phyloP scores from a whole-genome alignment of 371 early-diverging fungal species.

The Blakeslea trispora region DNA sequence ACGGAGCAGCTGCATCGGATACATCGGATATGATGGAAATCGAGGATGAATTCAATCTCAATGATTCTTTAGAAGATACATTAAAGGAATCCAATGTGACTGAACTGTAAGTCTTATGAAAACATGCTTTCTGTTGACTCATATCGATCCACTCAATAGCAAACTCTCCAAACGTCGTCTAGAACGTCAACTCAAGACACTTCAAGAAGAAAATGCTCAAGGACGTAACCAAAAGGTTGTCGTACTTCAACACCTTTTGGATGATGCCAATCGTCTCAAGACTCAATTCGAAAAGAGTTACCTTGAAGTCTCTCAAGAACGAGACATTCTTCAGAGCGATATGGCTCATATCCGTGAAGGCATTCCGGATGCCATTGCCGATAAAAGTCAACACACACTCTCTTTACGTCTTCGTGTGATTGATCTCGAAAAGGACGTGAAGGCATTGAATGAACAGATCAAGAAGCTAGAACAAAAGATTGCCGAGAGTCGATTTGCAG shows the following conservation, averaged over 20 bases:
- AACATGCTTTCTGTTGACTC: too few species aligned
- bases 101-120: slow-evolving; percentile 53
- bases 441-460: slow-evolving; percentile 34
- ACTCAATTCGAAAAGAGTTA: slow-evolving; percentile 76
- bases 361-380: slow-evolving; percentile 46
- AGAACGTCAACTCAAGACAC: slow-evolving; percentile 71
- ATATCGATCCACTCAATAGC: slow-evolving; percentile 24
- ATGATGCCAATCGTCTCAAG: slow-evolving; percentile 72
- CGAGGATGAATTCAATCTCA: slow-evolving; percentile 36
- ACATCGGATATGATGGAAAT: slow-evolving; percentile 40
- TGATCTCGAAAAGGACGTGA: slow-evolving; percentile 51
- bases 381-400: slow-evolving; percentile 36
- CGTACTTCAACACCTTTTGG: slow-evolving; percentile 70
- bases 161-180: slow-evolving; percentile 71
- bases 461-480: slow-evolving; percentile 33
- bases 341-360: slow-evolving; percentile 64
- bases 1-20: slow-evolving; percentile 4
- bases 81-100: slow-evolving; percentile 57
- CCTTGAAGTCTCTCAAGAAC: slow-evolving; percentile 66
- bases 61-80: slow-evolving; percentile 46
- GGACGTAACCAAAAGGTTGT: slow-evolving; percentile 56
- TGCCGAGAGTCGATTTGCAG: slow-evolving; percentile 42
- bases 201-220: slow-evolving; percentile 59
- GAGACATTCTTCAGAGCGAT: slow-evolving; percentile 73
- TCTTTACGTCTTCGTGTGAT: slow-evolving; percentile 42